Evolutionary conservation across 768 basidiomycete species (phyloP), one percentile per base, ranked within the genome.

Genomic region (Fomitopsis pulvina): DNA sequence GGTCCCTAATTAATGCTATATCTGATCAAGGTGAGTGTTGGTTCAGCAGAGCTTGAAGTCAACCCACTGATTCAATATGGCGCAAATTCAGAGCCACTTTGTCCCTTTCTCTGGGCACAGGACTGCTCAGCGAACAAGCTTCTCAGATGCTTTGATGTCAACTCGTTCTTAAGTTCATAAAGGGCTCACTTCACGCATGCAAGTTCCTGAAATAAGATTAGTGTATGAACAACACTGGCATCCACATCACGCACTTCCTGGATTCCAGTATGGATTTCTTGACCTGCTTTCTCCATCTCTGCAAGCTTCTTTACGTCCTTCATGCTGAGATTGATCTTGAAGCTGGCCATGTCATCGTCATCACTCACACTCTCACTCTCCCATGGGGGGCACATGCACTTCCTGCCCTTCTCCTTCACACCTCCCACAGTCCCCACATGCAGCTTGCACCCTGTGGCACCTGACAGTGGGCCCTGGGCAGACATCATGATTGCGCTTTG

Each of bases 161-260:
- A 70, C 32, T 85, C 80, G 34, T 66, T 70, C 57, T 93, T 87
- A 6, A 93, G 76, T 14, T 85, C 83, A 1, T 76, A 71, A 51
- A 92, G 78, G 24, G 76, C 75, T 4, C 66, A 67, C 57, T 77
- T 85, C 6, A 87, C 85, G 45, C 70, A 77, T 41, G 85, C 85
- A 16, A 85, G 75, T 50, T 92, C 88, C 87, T 91, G 54, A n/a
- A n/a, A n/a, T n/a, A n/a, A n/a, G n/a, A n/a, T n/a, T n/a, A 18
- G 18, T 14, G 14, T 5, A 45, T 39, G 9, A 29, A 1, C 1
- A 5, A 37, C 12, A 27, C 41, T 21, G 11, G 12, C 24, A 12
- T 2, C 16, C 20, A n/a, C 12, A 7, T n/a, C 3, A 63, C 75
- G 57, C 63, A 87, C 87, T 38, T 66, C 73, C 66, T 86, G 78